These are phyloP conservation scores for Ophiostoma fasciatum DNA, from an alignment of 2,329 filamentous ascomycete species.

Conservation along the genomic window DNA sequence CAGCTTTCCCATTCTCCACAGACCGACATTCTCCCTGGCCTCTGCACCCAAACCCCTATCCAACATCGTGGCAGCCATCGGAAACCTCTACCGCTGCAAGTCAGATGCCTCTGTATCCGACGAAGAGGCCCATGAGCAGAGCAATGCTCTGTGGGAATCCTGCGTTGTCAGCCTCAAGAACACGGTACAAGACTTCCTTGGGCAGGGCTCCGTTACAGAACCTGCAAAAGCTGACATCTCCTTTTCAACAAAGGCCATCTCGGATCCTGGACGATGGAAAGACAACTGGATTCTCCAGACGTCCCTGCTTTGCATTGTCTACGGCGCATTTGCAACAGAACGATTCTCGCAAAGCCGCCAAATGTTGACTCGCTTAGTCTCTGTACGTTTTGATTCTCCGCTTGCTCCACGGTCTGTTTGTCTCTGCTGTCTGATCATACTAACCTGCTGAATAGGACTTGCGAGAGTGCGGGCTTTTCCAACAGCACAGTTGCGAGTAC, in stretches of 20 bases:
- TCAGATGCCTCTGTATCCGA: not conserved
- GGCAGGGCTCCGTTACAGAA: too few relatives aligned
- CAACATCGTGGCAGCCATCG: constrained; percentile 3
- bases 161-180: not conserved
- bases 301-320: constrained; percentile 4
- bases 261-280: constrained; percentile 3
- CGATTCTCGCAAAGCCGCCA: constrained; percentile 1
- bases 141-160: constrained; percentile 2
- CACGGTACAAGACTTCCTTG: too few relatives aligned
- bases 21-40: constrained; percentile 1
- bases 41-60: not conserved
- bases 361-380: constrained; percentile 2
- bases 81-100: constrained; percentile 2
- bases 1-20: constrained; percentile 2
- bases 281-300: constrained; percentile 5
- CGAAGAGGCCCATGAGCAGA: constrained; percentile 1
- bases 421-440: too few relatives aligned
- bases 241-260: too few relatives aligned
- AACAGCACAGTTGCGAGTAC: constrained; percentile 3
- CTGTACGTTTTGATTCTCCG: too few relatives aligned
- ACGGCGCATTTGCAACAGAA: constrained; percentile 3
- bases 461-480: constrained; percentile 2
- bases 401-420: too few relatives aligned
- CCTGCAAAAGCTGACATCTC: too few relatives aligned
- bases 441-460: too few relatives aligned